These are phyloP conservation scores for Ceratocystiopsis sp. DNA, from an alignment of 2,329 filamentous ascomycete genomes.

Conservation along the genomic window DNA sequence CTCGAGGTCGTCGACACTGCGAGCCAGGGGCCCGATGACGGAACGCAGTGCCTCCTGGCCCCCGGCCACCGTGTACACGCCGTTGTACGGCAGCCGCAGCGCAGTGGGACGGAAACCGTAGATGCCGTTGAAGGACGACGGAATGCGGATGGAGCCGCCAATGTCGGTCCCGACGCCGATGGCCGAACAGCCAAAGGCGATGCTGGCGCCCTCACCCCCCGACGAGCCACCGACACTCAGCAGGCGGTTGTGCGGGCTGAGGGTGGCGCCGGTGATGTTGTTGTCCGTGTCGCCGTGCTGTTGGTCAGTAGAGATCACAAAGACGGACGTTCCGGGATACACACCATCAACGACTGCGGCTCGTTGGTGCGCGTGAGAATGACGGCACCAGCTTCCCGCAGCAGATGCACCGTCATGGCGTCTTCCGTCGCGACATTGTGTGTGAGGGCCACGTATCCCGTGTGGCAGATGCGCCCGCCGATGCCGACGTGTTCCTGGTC, in stretches of 20 bases:
- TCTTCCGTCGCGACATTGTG: background rate
- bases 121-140: background rate
- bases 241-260: constrained; percentile 17
- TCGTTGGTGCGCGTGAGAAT: constrained; percentile 11
- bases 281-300: constrained; percentile 14
- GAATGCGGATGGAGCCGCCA: too few species aligned
- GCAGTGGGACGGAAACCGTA: background rate
- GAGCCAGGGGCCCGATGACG: constrained; percentile 46
- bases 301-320: background rate
- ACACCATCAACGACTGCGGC: constrained; percentile 12
- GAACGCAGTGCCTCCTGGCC: constrained; percentile 16
- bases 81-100: background rate
- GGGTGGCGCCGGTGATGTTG: constrained; percentile 17
- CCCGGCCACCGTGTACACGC: background rate
- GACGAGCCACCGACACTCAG: constrained; percentile 18
- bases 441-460: background rate
- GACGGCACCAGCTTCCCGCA: constrained; percentile 14
- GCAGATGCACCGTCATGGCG: constrained; percentile 8
- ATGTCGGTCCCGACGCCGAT: background rate
- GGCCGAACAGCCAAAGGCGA: background rate
- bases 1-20: constrained; percentile 34
- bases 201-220: constrained; percentile 17
- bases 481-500: constrained; percentile 22
- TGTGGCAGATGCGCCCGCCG: background rate
- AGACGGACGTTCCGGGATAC: constrained; percentile 11